These are phyloP conservation scores for Talaromyces thailandensis DNA, from an alignment of 495 filamentous ascomycete species.

Conservation along the genomic window DNA sequence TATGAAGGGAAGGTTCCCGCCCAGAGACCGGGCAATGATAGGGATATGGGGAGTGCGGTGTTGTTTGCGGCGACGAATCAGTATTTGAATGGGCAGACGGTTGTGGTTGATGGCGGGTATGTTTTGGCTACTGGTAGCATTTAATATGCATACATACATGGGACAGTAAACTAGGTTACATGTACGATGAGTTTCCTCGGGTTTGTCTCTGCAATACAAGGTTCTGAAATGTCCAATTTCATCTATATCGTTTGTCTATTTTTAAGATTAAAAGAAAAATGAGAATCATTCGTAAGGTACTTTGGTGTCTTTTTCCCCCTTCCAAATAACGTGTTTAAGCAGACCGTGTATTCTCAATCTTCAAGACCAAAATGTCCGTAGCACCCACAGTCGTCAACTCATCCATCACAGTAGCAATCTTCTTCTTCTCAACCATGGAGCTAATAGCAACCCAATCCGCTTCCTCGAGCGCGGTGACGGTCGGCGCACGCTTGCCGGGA, in stretches of 20 bases:
- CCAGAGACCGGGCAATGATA: constrained; percentile 54
- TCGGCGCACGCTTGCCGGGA: constrained; percentile 90
- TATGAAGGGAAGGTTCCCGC: constrained; percentile 51
- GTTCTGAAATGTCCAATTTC: neutral
- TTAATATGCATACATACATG: neutral
- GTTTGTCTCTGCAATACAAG: too few species aligned
- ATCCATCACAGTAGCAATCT: constrained; percentile 86
- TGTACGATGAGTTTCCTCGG: too few species aligned
- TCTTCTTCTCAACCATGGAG: constrained; percentile 89
- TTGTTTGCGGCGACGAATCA: constrained; percentile 56
- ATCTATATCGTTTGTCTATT: neutral
- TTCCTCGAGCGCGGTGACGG: constrained; percentile 77
- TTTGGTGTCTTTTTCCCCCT: neutral
- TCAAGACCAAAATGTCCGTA: constrained; percentile 76
- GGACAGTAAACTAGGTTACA: neutral
- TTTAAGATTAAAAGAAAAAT: too few species aligned
- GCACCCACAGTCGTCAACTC: constrained; percentile 71
- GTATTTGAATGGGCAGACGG: constrained; percentile 61
- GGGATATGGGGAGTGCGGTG: constrained; percentile 64
- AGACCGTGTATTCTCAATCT: constrained; percentile 78
- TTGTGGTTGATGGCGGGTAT: constrained; percentile 60
- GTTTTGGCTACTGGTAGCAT: constrained; percentile 26
- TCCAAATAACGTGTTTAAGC: neutral
- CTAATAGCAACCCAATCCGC: constrained; percentile 89
- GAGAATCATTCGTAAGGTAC: neutral